Evolutionary conservation across 2,329 filamentous ascomycete genomes (phyloP), one percentile per base, ranked within the genome.

Genomic region (Stagonosporopsis tanaceti): DNA sequence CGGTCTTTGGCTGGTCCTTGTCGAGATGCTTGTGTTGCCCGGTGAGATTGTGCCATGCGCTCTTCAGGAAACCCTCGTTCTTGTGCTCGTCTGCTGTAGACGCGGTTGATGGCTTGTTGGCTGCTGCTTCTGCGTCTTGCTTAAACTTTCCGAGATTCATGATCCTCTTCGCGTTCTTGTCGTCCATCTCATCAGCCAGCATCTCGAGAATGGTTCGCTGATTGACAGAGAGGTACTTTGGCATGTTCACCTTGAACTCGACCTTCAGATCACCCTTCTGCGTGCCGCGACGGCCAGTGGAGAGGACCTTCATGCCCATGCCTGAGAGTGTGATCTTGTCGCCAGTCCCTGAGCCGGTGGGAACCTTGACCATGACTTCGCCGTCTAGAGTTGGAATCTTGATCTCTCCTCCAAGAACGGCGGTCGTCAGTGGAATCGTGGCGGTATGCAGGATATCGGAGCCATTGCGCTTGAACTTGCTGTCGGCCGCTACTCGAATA

Each of bases 191-290:
- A 69, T 99, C 93, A 6, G 95, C 95, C 63, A 99, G 86, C 87
- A 98, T 94, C 80, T 99, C 95, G 41, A 96, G 80, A 57, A 99
- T 90, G 0, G 92, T 96, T 51, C 95, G 86, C 81, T 99, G 93
- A 79, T 97, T 98, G 42, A 90, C 86, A 52, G 86, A 92, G 63
- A 99, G 83, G 71, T 94, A 97, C 79, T 97, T 98, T 42, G 95
- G 95, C 92, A 98, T 97, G 52, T 86, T 82, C 42, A 99, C 91
- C 76, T 92, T 92, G 84, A 97, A 99, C 76, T 99, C 94, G 6
- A 99, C 93, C 74, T 87, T 89, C 59, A 99, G 80, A 72, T 99
- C 95, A 63, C 95, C 95, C 28, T 84, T 86, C 37, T 84, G 84
- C 30, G 84, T 86, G 53, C 88, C 84, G 45, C 92, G 85, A 17